Conservation (phyloP, 805 yeast genomes). For the Saccharomycopsis sp. region DNA sequence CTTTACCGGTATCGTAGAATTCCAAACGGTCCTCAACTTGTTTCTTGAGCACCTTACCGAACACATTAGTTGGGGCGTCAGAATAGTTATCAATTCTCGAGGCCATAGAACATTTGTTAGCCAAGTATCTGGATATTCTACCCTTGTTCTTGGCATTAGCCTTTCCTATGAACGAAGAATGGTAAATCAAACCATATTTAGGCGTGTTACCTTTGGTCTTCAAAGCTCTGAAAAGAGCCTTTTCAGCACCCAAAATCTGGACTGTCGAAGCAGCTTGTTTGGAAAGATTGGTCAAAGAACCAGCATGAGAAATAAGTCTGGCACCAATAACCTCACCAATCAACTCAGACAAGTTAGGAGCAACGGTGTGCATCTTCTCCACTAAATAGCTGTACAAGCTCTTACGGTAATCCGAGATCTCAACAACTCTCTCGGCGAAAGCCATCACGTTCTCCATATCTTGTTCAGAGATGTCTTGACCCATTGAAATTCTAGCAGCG, state of each 20-base stretch:
- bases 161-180: slow-evolving; percentile 88
- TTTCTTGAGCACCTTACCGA: slow-evolving; percentile 85
- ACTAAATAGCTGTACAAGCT: slow-evolving; percentile 78
- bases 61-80: slow-evolving; percentile 85
- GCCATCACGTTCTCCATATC: slow-evolving; percentile 89
- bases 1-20: slow-evolving; percentile 92
- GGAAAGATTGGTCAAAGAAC: slow-evolving; percentile 91
- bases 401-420: slow-evolving; percentile 84
- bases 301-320: slow-evolving; percentile 95
- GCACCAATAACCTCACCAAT: slow-evolving; percentile 99
- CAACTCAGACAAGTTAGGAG: slow-evolving; percentile 93
- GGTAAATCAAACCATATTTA: slow-evolving; percentile 91
- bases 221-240: slow-evolving; percentile 92
- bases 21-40: slow-evolving; percentile 97
- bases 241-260: slow-evolving; percentile 96
- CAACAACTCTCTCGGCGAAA: slow-evolving; percentile 90
- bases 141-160: slow-evolving; percentile 98
- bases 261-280: slow-evolving; percentile 99
- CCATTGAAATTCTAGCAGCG: slow-evolving; percentile 97
- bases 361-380: slow-evolving; percentile 96
- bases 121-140: slow-evolving; percentile 95
- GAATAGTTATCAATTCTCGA: slow-evolving; percentile 97
- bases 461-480: slow-evolving; percentile 92
- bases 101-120: slow-evolving; percentile 98
- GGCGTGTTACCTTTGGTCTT: slow-evolving; percentile 97